Evolutionary conservation across 805 yeast genomes (phyloP).

Genomic region (Maudiozyma barnettii): DNA sequence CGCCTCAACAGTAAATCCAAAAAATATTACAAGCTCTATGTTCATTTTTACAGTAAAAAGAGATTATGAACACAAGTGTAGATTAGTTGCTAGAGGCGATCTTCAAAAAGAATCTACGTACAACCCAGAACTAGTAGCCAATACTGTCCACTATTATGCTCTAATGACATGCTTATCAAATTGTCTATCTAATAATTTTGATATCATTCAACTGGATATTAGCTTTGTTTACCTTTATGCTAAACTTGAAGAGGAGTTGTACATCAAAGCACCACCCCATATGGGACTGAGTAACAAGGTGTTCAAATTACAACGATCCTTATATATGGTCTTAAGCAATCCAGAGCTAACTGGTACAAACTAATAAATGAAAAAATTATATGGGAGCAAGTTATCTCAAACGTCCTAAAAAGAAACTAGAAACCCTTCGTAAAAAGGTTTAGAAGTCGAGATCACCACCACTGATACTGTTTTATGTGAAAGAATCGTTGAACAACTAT

Average conservation of each 20-base stretch:
- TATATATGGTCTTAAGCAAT: slow-evolving; percentile 5
- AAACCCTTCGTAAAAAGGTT: not conserved
- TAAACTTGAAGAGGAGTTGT: slow-evolving; percentile 1
- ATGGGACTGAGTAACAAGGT: slow-evolving; percentile 3
- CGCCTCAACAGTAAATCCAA: not conserved
- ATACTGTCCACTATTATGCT: not conserved
- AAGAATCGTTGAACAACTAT: not conserved
- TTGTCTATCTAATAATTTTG: not conserved
- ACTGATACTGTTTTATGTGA: not conserved
- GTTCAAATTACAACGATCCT: slow-evolving; percentile 3
- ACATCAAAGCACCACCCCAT: slow-evolving; percentile 4
- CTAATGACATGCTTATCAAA: slow-evolving; percentile 1
- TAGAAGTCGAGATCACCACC: not conserved
- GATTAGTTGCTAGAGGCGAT: slow-evolving; percentile 7
- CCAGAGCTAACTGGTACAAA: slow-evolving; percentile 3
- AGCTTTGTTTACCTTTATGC: slow-evolving; percentile 3
- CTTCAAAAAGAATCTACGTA: slow-evolving; percentile 5
- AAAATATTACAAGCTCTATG: not conserved
- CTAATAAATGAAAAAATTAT: too few species aligned
- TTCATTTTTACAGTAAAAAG: slow-evolving; percentile 7
- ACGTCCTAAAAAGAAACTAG: not conserved
- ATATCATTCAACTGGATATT: slow-evolving; percentile 2
- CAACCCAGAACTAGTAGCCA: slow-evolving; percentile 1
- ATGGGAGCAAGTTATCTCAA: too few species aligned
- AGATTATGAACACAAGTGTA: slow-evolving; percentile 6